Percentiles rank a stretch among this genome's conserved stretches.
Evolutionary conservation across 192 early-diverging fungal species (phyloP).

Genomic region (Haplosporangium gracile): DNA sequence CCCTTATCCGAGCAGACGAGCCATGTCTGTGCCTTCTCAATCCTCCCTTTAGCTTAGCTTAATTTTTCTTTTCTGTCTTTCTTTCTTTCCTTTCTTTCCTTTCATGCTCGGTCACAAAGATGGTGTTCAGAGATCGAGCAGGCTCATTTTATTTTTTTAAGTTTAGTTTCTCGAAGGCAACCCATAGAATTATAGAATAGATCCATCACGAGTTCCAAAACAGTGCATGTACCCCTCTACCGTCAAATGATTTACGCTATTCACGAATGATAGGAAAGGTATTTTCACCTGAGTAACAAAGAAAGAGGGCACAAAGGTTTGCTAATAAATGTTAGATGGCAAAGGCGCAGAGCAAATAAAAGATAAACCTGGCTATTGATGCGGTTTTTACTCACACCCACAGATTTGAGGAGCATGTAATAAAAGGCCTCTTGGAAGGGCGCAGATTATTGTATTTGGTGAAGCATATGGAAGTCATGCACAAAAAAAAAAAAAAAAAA

Average conservation of each 20-base stretch:
- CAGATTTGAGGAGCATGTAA: constrained; percentile 1
- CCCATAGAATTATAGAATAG: background rate
- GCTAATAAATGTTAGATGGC: background rate
- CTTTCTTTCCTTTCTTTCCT: no score
- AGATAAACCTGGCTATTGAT: background rate
- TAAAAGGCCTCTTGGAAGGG: constrained; percentile 2
- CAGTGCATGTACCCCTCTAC: no score
- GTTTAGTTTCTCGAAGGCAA: no score
- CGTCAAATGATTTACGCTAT: background rate
- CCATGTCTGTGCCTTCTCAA: no score
- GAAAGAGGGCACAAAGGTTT: background rate
- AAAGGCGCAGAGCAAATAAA: constrained; percentile 6
- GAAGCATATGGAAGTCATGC: constrained; percentile 2
- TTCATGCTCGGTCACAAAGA: no score
- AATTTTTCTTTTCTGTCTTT: background rate
- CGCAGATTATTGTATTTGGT: background rate
- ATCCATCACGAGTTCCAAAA: no score
- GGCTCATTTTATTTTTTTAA: no score
- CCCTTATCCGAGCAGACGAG: background rate
- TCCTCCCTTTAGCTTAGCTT: background rate
- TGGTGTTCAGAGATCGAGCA: background rate
- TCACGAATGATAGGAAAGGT: constrained; percentile 2
- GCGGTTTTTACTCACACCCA: background rate
- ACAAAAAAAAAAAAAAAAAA: no score
- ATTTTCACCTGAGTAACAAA: background rate